Conservation (phyloP, 306 rosid genomes). For the Rosa persica region DNA sequence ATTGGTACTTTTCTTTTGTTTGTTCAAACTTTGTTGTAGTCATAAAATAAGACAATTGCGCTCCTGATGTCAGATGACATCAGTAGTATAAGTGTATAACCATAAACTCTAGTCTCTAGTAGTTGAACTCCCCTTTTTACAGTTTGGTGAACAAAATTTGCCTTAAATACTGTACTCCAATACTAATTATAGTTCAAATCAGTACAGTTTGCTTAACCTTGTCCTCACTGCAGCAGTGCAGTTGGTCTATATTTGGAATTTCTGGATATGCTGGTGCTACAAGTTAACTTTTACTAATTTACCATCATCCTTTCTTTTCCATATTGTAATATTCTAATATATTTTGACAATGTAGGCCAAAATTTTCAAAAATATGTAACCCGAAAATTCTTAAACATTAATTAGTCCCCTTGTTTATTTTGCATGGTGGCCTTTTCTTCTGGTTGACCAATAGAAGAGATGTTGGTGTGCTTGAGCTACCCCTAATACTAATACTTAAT, state of each 20-base stretch:
- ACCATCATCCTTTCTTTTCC: neutral
- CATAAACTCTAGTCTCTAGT: neutral
- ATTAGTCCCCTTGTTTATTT: conserved; percentile 7
- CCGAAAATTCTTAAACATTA: neutral
- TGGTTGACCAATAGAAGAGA: neutral
- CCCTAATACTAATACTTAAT: conserved; percentile 12
- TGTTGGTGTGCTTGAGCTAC: neutral
- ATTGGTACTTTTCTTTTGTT: neutral
- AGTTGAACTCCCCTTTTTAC: conserved; percentile 4
- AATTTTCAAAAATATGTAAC: neutral
- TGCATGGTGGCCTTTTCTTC: conserved; percentile 14
- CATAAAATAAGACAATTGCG: neutral
- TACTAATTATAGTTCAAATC: neutral
- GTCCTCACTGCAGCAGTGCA: neutral
- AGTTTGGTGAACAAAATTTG: conserved; percentile 21
- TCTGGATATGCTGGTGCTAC: neutral
- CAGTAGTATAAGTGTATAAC: conserved; percentile 1
- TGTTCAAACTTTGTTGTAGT: neutral
- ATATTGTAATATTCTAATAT: neutral
- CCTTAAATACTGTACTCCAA: neutral
- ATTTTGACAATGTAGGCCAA: neutral
- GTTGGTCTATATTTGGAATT: neutral
- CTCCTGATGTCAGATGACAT: conserved; percentile 1
- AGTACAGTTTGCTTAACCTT: conserved; percentile 14
- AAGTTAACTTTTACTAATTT: neutral